These are phyloP conservation scores for Sugiyamaella xylanicola DNA, from an alignment of 1,139 yeast genomes.

Conservation along the genomic window DNA sequence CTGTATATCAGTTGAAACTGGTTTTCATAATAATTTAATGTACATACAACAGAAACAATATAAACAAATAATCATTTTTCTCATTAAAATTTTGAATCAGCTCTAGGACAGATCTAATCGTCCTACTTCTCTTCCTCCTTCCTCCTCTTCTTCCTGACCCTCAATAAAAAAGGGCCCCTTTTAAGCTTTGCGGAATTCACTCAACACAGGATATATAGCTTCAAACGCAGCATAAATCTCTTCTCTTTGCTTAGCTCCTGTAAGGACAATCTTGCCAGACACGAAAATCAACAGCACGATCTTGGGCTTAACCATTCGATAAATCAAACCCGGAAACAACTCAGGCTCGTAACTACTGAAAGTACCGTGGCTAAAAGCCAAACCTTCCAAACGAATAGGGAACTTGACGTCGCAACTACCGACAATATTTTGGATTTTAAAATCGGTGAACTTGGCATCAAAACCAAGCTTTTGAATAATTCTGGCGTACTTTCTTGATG, in stretches of 20 bases:
- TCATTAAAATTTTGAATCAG: constrained; percentile 5
- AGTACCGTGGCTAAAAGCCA: constrained; percentile 98
- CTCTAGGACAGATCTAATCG: background rate
- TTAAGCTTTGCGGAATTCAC: constrained; percentile 90
- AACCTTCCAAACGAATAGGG: constrained; percentile 95
- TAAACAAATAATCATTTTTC: constrained; percentile 9
- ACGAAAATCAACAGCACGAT: constrained; percentile 94
- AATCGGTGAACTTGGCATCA: constrained; percentile 88
- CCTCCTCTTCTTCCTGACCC: background rate
- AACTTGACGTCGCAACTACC: constrained; percentile 97
- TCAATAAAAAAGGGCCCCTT: too few species aligned
- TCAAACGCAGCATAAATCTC: constrained; percentile 98
- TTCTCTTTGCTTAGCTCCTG: constrained; percentile 99
- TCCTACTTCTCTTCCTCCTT: constrained; percentile 4
- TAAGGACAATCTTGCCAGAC: constrained; percentile 94
- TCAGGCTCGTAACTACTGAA: constrained; percentile 99
- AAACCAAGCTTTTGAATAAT: constrained; percentile 97
- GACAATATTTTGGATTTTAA: constrained; percentile 95
- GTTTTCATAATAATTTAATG: background rate
- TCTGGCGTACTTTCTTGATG: constrained; percentile 96
- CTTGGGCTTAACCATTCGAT: constrained; percentile 99
- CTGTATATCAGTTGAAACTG: background rate
- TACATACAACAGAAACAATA: constrained; percentile 9
- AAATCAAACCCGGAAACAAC: constrained; percentile 95
- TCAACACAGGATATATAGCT: constrained; percentile 95